These are phyloP conservation scores for Yamadazyma jaroonii DNA, from an alignment of 1,139 yeast genomes.

Conservation along the genomic window DNA sequence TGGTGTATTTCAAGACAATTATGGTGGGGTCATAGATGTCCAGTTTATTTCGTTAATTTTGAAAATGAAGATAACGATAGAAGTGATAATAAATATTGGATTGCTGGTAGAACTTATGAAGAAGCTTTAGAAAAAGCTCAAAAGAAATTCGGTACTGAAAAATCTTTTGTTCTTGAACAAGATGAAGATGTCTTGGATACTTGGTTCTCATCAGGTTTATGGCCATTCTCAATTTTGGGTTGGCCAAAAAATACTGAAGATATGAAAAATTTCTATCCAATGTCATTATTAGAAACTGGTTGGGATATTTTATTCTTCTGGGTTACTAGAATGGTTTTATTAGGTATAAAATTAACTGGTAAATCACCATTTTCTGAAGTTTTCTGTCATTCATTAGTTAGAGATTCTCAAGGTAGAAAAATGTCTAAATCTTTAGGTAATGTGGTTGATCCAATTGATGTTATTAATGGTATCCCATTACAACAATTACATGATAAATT, in stretches of 20 bases:
- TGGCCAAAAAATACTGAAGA: conserved; percentile 88
- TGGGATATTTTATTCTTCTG: conserved; percentile 99
- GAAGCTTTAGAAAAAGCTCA: conserved; percentile 86
- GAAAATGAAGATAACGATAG: conserved; percentile 67
- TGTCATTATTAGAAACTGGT: conserved; percentile 94
- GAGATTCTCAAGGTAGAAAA: conserved; percentile 99
- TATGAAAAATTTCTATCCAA: conserved; percentile 77
- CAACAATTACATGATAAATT: conserved; percentile 79
- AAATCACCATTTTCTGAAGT: conserved; percentile 92
- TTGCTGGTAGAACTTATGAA: conserved; percentile 77
- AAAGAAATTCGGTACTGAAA: conserved; percentile 60
- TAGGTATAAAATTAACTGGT: conserved; percentile 89
- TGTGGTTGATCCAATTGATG: conserved; percentile 94
- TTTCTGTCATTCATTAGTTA: conserved; percentile 95
- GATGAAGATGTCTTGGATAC: conserved; percentile 98
- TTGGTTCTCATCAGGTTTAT: conserved; percentile 97
- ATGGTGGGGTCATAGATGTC: conserved; percentile 99
- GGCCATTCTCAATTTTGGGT: conserved; percentile 97
- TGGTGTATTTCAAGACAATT: conserved; percentile 99
- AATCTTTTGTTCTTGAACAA: conserved; percentile 75
- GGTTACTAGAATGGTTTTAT: conserved; percentile 95
- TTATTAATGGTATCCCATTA: conserved; percentile 81
- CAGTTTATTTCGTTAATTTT: conserved; percentile 82
- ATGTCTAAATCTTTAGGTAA: conserved; percentile 98
- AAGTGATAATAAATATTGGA: conserved; percentile 77